Evolutionary conservation across 1,284 basidiomycete species (phyloP).

Genomic region (Puccinia horiana): DNA sequence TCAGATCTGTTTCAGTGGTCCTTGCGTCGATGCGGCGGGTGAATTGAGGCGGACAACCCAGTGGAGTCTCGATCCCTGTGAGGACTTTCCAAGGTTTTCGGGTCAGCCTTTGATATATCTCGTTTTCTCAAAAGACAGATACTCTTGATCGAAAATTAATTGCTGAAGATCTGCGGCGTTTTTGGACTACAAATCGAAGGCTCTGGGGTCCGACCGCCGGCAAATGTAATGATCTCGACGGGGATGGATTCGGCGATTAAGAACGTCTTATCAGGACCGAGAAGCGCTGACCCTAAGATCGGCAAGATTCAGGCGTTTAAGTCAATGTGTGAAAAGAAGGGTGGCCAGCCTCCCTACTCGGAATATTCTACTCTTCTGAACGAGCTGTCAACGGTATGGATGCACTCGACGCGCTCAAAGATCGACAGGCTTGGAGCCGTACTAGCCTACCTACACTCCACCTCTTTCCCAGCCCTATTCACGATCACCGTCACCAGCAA

Average conservation of each 20-base stretch:
- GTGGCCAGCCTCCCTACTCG: not conserved
- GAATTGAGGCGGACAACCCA: constrained; percentile 23
- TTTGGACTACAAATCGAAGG: not conserved
- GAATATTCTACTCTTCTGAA: not conserved
- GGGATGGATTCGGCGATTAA: constrained; percentile 1
- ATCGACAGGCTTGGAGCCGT: not conserved
- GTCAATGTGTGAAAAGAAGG: not conserved
- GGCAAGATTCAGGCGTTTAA: not conserved
- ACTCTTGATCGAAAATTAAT: not conserved
- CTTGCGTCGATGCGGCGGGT: constrained; percentile 22
- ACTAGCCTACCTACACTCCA: constrained; percentile 7
- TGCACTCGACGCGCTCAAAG: not conserved
- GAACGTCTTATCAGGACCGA: not conserved
- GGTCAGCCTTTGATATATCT: constrained; percentile 14
- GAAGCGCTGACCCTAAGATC: not conserved
- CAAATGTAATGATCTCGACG: not conserved
- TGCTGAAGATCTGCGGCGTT: not conserved
- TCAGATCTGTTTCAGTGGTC: constrained; percentile 24
- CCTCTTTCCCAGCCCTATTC: not conserved
- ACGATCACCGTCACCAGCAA: not conserved
- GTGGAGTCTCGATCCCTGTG: constrained; percentile 22
- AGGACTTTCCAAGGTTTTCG: constrained; percentile 30
- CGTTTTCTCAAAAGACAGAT: not conserved
- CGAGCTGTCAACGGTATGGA: not conserved
- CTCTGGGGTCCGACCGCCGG: not conserved